These are phyloP conservation scores for Diaporthe sp. DNA, from an alignment of 2,329 filamentous ascomycete species.

Conservation along the genomic window DNA sequence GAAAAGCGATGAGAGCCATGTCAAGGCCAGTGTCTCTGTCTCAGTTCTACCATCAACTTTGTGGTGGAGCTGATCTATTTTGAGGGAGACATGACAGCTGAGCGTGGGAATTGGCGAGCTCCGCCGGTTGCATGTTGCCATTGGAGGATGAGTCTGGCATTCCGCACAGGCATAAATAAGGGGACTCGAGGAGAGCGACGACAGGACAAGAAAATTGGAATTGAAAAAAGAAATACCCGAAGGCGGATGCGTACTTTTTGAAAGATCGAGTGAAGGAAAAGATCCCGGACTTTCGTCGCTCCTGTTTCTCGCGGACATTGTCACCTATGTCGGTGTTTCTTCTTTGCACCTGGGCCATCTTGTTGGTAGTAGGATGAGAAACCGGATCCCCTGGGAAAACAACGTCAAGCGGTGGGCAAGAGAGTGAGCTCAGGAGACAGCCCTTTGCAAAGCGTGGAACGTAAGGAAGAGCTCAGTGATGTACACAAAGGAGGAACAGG, in stretches of 20 bases:
- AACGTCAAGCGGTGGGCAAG: neutral
- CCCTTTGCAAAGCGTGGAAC: neutral
- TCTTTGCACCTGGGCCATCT: slow-evolving; percentile 33
- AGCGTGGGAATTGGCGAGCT: neutral
- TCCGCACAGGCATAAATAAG: neutral
- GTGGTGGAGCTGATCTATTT: neutral
- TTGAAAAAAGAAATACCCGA: neutral
- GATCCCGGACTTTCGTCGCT: slow-evolving; percentile 34
- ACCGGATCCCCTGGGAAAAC: neutral
- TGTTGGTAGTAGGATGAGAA: neutral
- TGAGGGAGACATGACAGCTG: neutral
- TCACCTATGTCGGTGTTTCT: slow-evolving; percentile 30
- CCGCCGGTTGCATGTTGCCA: neutral
- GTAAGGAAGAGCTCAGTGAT: neutral
- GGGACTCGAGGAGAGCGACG: neutral
- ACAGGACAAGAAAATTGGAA: neutral
- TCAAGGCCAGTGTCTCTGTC: too few relatives aligned
- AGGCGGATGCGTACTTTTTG: slow-evolving; percentile 32
- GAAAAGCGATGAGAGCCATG: neutral
- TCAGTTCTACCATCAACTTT: neutral
- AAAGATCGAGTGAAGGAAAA: slow-evolving; percentile 35
- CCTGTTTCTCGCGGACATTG: slow-evolving; percentile 20
- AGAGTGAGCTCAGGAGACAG: neutral
- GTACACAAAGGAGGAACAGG: neutral
- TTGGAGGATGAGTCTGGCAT: neutral